Conservation (phyloP, 1,284 basidiomycete genomes). For the Naganishia cerealis region DNA sequence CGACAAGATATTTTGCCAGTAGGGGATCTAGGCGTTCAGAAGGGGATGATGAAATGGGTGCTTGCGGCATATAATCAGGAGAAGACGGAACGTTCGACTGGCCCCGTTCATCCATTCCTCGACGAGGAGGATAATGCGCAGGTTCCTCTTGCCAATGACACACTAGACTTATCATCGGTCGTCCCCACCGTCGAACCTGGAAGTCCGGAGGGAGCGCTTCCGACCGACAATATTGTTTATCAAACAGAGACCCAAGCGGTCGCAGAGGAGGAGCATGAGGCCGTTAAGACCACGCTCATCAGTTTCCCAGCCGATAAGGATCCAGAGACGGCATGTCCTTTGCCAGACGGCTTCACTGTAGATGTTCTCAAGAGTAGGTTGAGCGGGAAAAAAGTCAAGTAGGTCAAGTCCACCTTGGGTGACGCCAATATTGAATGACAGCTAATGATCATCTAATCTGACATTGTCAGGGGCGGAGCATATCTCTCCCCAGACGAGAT, state of each 20-base stretch:
- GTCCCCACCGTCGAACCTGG: slow-evolving; percentile 32
- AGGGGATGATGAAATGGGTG: slow-evolving; percentile 73
- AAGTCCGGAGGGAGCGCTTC: slow-evolving; percentile 19
- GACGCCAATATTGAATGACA: slow-evolving; percentile 38
- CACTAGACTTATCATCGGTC: slow-evolving; percentile 15
- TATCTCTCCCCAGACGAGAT: slow-evolving; percentile 78
- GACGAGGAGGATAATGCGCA: slow-evolving; percentile 59
- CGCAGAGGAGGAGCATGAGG: slow-evolving; percentile 25
- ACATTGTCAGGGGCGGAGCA: slow-evolving; percentile 61
- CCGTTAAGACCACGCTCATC: slow-evolving; percentile 34
- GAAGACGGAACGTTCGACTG: neutral
- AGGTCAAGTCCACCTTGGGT: slow-evolving; percentile 36
- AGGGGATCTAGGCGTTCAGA: slow-evolving; percentile 78
- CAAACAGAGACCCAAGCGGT: slow-evolving; percentile 18
- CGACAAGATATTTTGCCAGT: slow-evolving; percentile 79
- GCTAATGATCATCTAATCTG: slow-evolving; percentile 4
- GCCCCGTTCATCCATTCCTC: slow-evolving; percentile 32
- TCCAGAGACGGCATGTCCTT: slow-evolving; percentile 48
- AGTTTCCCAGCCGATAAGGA: slow-evolving; percentile 38
- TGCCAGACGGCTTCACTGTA: slow-evolving; percentile 66
- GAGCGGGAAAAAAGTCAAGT: slow-evolving; percentile 79
- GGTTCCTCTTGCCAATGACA: slow-evolving; percentile 44
- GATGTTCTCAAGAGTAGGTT: slow-evolving; percentile 66
- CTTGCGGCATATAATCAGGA: slow-evolving; percentile 61
- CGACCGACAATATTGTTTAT: slow-evolving; percentile 16